These are phyloP conservation scores for Aspergillus floridensis DNA, from an alignment of 2,329 filamentous ascomycete genomes.

Conservation along the genomic window DNA sequence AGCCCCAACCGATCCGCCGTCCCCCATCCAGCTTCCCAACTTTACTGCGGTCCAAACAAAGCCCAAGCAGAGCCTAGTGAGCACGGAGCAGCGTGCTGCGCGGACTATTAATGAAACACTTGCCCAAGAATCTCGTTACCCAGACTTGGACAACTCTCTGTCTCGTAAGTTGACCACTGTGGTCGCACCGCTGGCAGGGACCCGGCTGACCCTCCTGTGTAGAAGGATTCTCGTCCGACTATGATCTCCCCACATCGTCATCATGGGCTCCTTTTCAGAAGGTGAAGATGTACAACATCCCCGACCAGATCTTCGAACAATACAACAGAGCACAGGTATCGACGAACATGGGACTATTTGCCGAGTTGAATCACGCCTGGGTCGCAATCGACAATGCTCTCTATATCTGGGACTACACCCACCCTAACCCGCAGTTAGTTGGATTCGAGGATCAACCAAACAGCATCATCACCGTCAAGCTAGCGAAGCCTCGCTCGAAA, in stretches of 20 bases:
- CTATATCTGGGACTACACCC: slow-evolving; percentile 96
- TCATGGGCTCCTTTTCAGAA: slow-evolving; percentile 90
- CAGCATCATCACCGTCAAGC: slow-evolving; percentile 84
- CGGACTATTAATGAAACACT: slow-evolving; percentile 78
- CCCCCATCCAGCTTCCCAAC: slow-evolving; percentile 33
- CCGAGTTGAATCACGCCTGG: slow-evolving; percentile 93
- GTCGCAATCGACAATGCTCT: slow-evolving; percentile 92
- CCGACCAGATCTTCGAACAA: slow-evolving; percentile 87
- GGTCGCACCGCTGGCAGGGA: slow-evolving; percentile 27
- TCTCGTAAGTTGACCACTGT: slow-evolving; percentile 63
- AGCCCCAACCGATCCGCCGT: slow-evolving; percentile 26
- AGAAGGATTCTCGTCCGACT: slow-evolving; percentile 91
- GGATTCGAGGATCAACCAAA: slow-evolving; percentile 87
- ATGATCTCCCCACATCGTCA: slow-evolving; percentile 67
- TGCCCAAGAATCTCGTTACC: slow-evolving; percentile 73
- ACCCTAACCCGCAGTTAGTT: slow-evolving; percentile 84
- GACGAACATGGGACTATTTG: slow-evolving; percentile 93
- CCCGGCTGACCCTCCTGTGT: slow-evolving; percentile 16
- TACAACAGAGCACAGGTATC: slow-evolving; percentile 83
- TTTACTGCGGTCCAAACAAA: slow-evolving; percentile 39
- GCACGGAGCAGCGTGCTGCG: slow-evolving; percentile 75
- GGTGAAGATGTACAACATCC: slow-evolving; percentile 81
- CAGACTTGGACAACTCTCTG: slow-evolving; percentile 85
- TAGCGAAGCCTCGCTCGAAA: slow-evolving; percentile 77
- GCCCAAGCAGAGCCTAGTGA: slow-evolving; percentile 53